These are phyloP conservation scores for Anthracocystis walkeri DNA, from an alignment of 1,284 basidiomycete genomes.

Conservation along the genomic window DNA sequence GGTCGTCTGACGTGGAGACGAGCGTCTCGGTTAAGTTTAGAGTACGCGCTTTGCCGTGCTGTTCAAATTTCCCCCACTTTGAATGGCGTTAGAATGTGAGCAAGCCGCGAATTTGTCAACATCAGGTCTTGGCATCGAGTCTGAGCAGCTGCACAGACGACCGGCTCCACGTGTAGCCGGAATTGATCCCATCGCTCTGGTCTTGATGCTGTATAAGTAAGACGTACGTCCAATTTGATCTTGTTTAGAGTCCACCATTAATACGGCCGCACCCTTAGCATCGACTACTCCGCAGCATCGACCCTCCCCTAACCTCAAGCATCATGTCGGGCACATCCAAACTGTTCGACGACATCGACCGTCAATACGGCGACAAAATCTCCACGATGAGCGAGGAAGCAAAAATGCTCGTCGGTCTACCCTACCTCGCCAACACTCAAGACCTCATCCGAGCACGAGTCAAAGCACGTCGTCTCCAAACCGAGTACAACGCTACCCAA, in stretches of 20 bases:
- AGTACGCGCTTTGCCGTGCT: too few species aligned
- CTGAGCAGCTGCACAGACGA: not conserved
- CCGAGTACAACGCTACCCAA: constrained; percentile 44
- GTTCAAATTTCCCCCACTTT: too few species aligned
- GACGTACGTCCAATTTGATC: not conserved
- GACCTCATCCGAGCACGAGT: constrained; percentile 37
- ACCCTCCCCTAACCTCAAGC: not conserved
- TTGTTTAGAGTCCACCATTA: not conserved
- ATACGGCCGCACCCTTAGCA: not conserved
- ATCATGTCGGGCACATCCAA: constrained; percentile 49
- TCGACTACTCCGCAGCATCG: not conserved
- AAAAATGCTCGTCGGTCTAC: constrained; percentile 49
- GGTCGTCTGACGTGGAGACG: constrained; percentile 7
- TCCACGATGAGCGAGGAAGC: constrained; percentile 29
- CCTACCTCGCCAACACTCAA: constrained; percentile 46
- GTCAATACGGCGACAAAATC: constrained; percentile 20
- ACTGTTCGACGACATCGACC: constrained; percentile 34
- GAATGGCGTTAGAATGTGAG: not conserved
- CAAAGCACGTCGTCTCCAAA: constrained; percentile 41
- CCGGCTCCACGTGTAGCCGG: constrained; percentile 26
- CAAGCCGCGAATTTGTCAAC: not conserved
- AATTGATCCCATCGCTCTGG: not conserved
- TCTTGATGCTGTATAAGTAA: not conserved
- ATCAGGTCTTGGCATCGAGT: constrained; percentile 18
- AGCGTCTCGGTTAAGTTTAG: too few species aligned